These are phyloP conservation scores for Musa acuminata DNA, from an alignment of 176 grass and related monocot species.

Conservation along the genomic window DNA sequence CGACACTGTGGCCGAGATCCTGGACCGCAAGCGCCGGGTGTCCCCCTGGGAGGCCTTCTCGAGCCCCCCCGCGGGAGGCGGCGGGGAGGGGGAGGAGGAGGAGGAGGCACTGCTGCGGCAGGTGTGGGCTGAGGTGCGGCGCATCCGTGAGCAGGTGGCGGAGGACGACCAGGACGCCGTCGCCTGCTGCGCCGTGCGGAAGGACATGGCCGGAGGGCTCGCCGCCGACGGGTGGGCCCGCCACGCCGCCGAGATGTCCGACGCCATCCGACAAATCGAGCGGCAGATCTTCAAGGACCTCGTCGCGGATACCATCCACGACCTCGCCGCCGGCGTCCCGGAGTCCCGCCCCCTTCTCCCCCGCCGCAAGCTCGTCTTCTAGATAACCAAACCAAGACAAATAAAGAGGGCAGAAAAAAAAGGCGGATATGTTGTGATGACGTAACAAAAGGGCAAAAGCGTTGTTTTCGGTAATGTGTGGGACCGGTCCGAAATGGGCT, in stretches of 20 bases:
- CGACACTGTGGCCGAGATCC: constrained; percentile 48
- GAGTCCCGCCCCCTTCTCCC: not conserved
- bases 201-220: constrained; percentile 41
- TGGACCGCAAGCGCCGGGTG: constrained; percentile 42
- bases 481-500: not conserved
- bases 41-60: constrained; percentile 36
- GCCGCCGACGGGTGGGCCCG: constrained; percentile 4
- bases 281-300: constrained; percentile 11
- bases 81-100: not conserved
- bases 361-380: constrained; percentile 13
- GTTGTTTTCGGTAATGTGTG: too few species aligned
- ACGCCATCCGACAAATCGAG: constrained; percentile 5
- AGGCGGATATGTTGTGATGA: not conserved
- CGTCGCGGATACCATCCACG: constrained; percentile 7
- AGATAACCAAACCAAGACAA: not conserved
- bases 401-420: too few species aligned
- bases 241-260: not conserved
- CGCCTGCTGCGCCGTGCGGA: constrained; percentile 34
- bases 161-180: constrained; percentile 23
- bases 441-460: not conserved
- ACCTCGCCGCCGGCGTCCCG: constrained; percentile 1
- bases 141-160: constrained; percentile 29
- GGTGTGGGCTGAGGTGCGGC: constrained; percentile 50
- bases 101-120: constrained; percentile 24
- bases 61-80: not conserved